These are phyloP conservation scores for Phytophthora citrophthora DNA, from an alignment of 352 stramenopile genomes.

Conservation along the genomic window DNA sequence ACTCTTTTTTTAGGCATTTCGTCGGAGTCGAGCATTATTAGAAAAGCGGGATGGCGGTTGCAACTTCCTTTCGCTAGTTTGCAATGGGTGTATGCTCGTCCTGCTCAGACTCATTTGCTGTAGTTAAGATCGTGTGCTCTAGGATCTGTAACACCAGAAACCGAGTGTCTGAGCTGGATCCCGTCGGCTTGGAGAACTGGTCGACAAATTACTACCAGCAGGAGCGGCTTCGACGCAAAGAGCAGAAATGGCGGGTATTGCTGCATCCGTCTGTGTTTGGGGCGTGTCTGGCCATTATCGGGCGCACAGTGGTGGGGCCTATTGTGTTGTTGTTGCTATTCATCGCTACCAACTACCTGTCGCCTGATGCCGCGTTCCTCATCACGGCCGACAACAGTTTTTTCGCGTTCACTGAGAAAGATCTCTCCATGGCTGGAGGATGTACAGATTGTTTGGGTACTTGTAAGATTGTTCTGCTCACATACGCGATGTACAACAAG, in stretches of 20 bases:
- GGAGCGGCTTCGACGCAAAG: constrained; percentile 11
- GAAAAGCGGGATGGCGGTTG: constrained; percentile 15
- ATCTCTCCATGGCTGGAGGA: constrained; percentile 31
- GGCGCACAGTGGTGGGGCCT: constrained; percentile 22
- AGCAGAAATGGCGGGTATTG: constrained; percentile 6
- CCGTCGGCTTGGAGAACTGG: constrained; percentile 10
- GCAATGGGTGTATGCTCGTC: constrained; percentile 9
- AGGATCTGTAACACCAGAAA: constrained; percentile 5
- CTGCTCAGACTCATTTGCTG: too few species aligned
- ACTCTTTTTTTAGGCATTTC: too few species aligned
- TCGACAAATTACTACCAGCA: constrained; percentile 22
- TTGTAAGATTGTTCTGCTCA: constrained; percentile 27
- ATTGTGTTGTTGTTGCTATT: constrained; percentile 28
- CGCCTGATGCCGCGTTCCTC: constrained; percentile 22
- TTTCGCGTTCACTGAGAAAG: constrained; percentile 31
- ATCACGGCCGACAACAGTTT: constrained; percentile 30
- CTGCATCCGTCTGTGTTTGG: constrained; percentile 17
- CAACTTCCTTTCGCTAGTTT: background rate
- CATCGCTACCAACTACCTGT: constrained; percentile 25
- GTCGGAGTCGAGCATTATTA: constrained; percentile 4
- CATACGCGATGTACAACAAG: constrained; percentile 16
- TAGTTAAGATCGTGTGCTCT: constrained; percentile 1
- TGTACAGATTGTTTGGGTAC: constrained; percentile 25
- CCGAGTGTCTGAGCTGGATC: constrained; percentile 2
- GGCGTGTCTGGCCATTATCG: constrained; percentile 24